Conservation (phyloP, 2,329 filamentous ascomycete species). For the Chaetomiaceae sp. region DNA sequence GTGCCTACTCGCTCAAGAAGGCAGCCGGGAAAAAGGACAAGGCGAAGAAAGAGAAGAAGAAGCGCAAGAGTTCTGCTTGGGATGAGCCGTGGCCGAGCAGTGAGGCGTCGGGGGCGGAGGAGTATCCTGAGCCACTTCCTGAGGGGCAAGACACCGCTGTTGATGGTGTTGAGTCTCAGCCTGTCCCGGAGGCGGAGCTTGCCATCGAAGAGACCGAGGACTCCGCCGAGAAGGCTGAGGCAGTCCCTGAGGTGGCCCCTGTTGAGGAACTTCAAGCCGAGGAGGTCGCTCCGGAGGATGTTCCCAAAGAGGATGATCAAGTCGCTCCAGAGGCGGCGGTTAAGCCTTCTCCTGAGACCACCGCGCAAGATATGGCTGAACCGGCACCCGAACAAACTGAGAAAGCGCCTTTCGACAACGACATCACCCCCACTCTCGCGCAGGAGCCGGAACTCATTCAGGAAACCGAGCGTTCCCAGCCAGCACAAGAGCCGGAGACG, state of each 20-base stretch:
- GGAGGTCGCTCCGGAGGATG: neutral
- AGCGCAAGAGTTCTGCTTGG: conserved; percentile 6
- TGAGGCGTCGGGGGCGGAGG: conserved; percentile 16
- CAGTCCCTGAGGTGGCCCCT: conserved; percentile 1
- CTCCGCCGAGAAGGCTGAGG: conserved; percentile 5
- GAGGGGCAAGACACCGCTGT: conserved; percentile 14
- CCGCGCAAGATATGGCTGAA: neutral
- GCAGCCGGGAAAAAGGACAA: conserved; percentile 25
- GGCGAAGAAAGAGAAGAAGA: conserved; percentile 6
- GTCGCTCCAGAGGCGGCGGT: neutral
- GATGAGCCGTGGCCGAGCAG: conserved; percentile 18
- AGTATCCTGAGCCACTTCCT: neutral
- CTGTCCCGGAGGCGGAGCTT: conserved; percentile 12
- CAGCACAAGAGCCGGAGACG: neutral
- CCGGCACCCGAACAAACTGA: neutral
- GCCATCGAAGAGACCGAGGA: conserved; percentile 3
- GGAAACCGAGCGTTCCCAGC: neutral
- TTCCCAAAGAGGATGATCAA: neutral
- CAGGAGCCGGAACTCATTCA: neutral
- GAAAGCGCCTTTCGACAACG: neutral
- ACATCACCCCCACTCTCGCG: neutral
- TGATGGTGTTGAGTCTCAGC: conserved; percentile 16
- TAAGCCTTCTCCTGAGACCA: neutral
- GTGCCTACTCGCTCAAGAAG: conserved; percentile 16
- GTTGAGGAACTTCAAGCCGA: conserved; percentile 10